Evolutionary conservation across 179 eudicot species (phyloP).

Genomic region (Kewa caespitosa): DNA sequence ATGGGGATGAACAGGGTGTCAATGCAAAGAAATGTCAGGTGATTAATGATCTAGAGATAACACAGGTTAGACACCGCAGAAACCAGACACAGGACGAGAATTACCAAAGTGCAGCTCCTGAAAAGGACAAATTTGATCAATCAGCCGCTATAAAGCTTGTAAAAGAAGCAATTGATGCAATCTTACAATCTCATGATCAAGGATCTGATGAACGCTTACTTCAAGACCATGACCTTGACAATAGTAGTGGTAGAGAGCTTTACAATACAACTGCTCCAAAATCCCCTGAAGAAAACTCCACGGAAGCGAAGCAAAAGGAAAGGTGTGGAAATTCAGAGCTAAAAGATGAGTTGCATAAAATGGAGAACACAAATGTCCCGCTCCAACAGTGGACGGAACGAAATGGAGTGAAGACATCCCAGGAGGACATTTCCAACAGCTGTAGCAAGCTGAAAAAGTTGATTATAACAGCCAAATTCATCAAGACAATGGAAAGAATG

Average conservation of each 20-base stretch:
- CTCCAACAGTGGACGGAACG: constrained; percentile 23
- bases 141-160: constrained; percentile 57
- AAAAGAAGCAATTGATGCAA: constrained; percentile 69
- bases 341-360: constrained; percentile 18
- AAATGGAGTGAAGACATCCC: constrained; percentile 20
- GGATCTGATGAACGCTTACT: constrained; percentile 43
- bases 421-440: constrained; percentile 37
- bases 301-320: not conserved
- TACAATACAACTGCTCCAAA: constrained; percentile 13
- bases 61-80: constrained; percentile 1
- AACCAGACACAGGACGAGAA: constrained; percentile 13
- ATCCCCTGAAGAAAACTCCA: constrained; percentile 20
- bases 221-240: constrained; percentile 9
- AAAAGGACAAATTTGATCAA: constrained; percentile 24
- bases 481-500: constrained; percentile 71
- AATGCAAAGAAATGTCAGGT: constrained; percentile 3
- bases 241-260: not conserved
- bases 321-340: constrained; percentile 9
- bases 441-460: constrained; percentile 61
- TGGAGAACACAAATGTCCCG: not conserved
- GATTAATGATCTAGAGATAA: constrained; percentile 12
- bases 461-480: constrained; percentile 60
- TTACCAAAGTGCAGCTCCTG: constrained; percentile 13
- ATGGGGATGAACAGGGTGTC: constrained; percentile 25
- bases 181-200: constrained; percentile 55